Evolutionary conservation across 768 basidiomycete species (phyloP).

Genomic region (Kwoniella europaea): DNA sequence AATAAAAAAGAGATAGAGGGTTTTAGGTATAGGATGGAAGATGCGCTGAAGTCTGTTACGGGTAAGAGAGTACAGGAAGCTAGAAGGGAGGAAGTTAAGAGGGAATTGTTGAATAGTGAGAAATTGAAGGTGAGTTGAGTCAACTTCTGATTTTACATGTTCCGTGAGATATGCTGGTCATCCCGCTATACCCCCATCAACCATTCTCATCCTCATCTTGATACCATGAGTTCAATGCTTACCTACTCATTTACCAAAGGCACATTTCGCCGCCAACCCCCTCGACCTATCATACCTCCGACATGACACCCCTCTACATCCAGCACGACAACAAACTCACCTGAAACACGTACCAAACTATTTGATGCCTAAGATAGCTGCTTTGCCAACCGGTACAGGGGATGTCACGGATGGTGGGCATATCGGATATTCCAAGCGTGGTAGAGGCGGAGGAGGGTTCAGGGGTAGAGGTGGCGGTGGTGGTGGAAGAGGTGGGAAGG

Average conservation of each 20-base stretch:
- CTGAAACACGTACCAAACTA: conserved; percentile 97
- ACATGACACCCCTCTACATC: conserved; percentile 93
- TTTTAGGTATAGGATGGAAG: conserved; percentile 97
- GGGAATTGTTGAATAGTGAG: conserved; percentile 91
- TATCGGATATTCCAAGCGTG: conserved; percentile 73
- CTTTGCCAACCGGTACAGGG: conserved; percentile 52
- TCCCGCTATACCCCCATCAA: no score
- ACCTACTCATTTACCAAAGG: conserved; percentile 62
- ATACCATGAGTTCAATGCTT: not conserved
- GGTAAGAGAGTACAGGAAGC: conserved; percentile 85
- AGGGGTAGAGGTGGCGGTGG: conserved; percentile 65
- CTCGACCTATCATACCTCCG: conserved; percentile 87
- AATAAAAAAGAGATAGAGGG: conserved; percentile 94
- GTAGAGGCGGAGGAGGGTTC: conserved; percentile 65
- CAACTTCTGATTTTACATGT: not conserved
- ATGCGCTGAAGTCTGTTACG: conserved; percentile 87
- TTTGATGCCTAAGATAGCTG: conserved; percentile 78
- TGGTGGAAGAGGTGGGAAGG: conserved; percentile 60
- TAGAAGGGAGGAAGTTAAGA: conserved; percentile 86
- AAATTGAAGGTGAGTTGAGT: conserved; percentile 79
- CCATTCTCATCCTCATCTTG: not conserved
- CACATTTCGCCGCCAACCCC: conserved; percentile 97
- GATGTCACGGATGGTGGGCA: conserved; percentile 64
- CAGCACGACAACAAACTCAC: conserved; percentile 84
- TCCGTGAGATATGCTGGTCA: no score